Conservation (phyloP, 805 yeast species). For the Spathaspora passalidarum region DNA sequence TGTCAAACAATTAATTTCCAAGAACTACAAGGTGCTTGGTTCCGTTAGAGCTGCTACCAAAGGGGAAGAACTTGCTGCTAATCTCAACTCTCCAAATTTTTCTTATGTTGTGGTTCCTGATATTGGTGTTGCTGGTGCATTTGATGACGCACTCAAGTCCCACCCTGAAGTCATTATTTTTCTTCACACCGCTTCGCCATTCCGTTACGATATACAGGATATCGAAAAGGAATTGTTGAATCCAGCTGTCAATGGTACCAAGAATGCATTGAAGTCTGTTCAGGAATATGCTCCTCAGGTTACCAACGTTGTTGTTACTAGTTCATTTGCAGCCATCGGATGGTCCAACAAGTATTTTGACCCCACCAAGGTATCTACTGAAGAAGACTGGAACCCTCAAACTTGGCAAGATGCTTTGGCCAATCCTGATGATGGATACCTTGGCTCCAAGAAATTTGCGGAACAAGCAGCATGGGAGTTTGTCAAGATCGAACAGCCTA, state of each 20-base stretch:
- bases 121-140: slow-evolving; percentile 20
- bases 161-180: slow-evolving; percentile 25
- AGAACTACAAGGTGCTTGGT: slow-evolving; percentile 48
- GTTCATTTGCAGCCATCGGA: slow-evolving; percentile 51
- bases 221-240: slow-evolving; percentile 16
- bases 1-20: slow-evolving; percentile 34
- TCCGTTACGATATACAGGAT: slow-evolving; percentile 15
- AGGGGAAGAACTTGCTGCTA: slow-evolving; percentile 30
- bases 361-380: background rate
- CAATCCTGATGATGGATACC: slow-evolving; percentile 14
- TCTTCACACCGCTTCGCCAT: slow-evolving; percentile 31
- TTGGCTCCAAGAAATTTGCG: slow-evolving; percentile 21
- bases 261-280: slow-evolving; percentile 34
- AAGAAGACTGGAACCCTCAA: background rate
- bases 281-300: slow-evolving; percentile 38
- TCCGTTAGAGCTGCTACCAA: slow-evolving; percentile 47
- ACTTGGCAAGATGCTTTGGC: background rate
- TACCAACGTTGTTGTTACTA: slow-evolving; percentile 41
- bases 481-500: slow-evolving; percentile 18
- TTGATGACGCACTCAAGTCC: slow-evolving; percentile 22
- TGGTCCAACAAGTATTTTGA: slow-evolving; percentile 13
- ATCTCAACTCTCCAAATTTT: slow-evolving; percentile 13
- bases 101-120: slow-evolving; percentile 22
- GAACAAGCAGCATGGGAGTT: slow-evolving; percentile 30
- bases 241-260: slow-evolving; percentile 34